Conservation (phyloP, 176 grass and related monocot genomes). For the Themeda triandra region DNA sequence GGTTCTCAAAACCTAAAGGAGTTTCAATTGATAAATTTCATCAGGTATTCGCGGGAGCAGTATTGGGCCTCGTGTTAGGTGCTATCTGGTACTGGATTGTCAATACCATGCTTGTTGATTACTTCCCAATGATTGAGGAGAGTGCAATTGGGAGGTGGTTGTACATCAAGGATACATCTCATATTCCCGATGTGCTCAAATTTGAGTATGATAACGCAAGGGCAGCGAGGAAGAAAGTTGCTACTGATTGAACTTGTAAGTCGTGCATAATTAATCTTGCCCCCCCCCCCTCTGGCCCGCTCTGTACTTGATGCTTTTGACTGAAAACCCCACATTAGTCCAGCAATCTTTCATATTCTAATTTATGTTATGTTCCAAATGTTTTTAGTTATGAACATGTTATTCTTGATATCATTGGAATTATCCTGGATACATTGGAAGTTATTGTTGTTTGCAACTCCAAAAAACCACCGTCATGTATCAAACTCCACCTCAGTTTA, state of each 20-base stretch:
- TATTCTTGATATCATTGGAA: background rate
- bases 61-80: slow-evolving; percentile 73
- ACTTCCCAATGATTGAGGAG: slow-evolving; percentile 92
- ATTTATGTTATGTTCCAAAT: background rate
- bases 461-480: background rate
- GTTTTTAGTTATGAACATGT: slow-evolving; percentile 5
- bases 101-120: slow-evolving; percentile 69
- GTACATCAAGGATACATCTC: slow-evolving; percentile 93
- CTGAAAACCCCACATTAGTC: background rate
- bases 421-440: background rate
- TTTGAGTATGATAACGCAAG: slow-evolving; percentile 98
- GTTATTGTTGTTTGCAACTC: background rate
- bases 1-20: background rate
- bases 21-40: slow-evolving; percentile 14
- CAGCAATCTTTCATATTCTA: background rate
- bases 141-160: slow-evolving; percentile 69
- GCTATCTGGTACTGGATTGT: slow-evolving; percentile 91
- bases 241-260: slow-evolving; percentile 80
- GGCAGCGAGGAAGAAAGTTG: slow-evolving; percentile 83
- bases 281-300: too few relatives aligned
- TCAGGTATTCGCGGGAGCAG: slow-evolving; percentile 80
- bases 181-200: slow-evolving; percentile 86
- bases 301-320: too few relatives aligned
- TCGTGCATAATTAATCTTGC: background rate
- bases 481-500: background rate